These are phyloP conservation scores for Xylaria cubensis DNA, from an alignment of 495 filamentous ascomycete genomes.

Conservation along the genomic window DNA sequence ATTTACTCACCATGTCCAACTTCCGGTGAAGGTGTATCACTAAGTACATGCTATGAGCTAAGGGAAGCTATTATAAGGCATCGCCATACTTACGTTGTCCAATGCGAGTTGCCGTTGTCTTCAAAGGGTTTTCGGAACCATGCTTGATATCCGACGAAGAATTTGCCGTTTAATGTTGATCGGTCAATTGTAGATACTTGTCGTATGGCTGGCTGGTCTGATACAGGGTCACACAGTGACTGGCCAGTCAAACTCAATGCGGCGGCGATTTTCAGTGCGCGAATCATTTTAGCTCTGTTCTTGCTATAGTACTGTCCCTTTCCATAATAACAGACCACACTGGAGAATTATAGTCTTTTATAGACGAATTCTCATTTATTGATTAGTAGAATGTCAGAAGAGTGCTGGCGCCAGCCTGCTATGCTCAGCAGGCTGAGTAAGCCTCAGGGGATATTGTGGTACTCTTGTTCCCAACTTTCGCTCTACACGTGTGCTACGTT, in stretches of 20 bases:
- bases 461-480: background rate
- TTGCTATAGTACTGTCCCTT: background rate
- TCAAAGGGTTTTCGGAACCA: slow-evolving; percentile 42
- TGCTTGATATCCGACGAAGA: slow-evolving; percentile 44
- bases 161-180: slow-evolving; percentile 38
- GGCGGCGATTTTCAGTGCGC: slow-evolving; percentile 8
- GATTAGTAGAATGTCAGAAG: background rate
- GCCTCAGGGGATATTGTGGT: background rate
- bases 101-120: slow-evolving; percentile 41
- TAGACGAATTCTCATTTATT: too few species aligned
- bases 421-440: slow-evolving; percentile 19
- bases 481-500: background rate
- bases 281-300: background rate
- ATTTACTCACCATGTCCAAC: slow-evolving; percentile 34
- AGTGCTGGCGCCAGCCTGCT: slow-evolving; percentile 19
- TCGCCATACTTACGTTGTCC: slow-evolving; percentile 34
- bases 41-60: slow-evolving; percentile 4
- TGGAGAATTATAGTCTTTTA: background rate
- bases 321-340: background rate
- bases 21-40: slow-evolving; percentile 34
- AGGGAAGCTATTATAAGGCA: slow-evolving; percentile 6
- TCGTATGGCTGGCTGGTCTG: slow-evolving; percentile 8
- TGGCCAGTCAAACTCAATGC: slow-evolving; percentile 15
- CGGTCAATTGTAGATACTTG: slow-evolving; percentile 34
- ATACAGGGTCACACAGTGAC: background rate